Base-by-base conservation (phyloP, 2,329 filamentous ascomycete species). In the Sphaerulina musiva region DNA sequence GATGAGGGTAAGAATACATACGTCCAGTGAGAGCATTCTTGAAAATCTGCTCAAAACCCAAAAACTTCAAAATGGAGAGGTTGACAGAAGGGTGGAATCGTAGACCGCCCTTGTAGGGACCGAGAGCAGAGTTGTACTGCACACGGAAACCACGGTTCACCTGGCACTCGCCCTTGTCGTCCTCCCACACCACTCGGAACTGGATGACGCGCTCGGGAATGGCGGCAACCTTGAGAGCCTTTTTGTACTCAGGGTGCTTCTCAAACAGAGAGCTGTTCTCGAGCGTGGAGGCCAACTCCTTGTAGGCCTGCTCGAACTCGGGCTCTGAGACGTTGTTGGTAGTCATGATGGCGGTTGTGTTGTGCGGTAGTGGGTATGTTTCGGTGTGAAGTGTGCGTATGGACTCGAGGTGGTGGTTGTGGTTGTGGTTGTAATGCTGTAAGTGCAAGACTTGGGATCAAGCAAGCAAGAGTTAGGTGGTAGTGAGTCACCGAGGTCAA, bases 1-100 rank as follows among this genome's bases (percentile, higher is more conserved):
- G n/a, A n/a, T n/a, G n/a, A n/a, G n/a, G n/a, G n/a, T n/a, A n/a
- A n/a, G n/a, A 34, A 17, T 44, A 83, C 87, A 79, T 78, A 91
- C 87, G 77, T 70, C 93, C 93, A 59, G 93, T 97, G 65, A 97
- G 79, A 64, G 93, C 93, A 88, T 97, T 97, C 83, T 97, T 97
- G 82, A 97, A 97, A 77, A 92, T 95, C 79, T 97, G 93, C 84
- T 98, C 93, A 69, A 97, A 97, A 63, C 92, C 93, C 70, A 98
- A 82, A 78, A 97, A 97, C 80, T 98, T 98, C 68, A 98, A 83
- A 69, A 82, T 79, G 54, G 77, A 81, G 51, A 85, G 77, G 72
- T 85, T 93, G 74, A 93, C 89, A 9, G 85, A 84, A 59, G 92
- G 93, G 75, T 98, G 93, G 75, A 98, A 89, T 66, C 93, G 82